Evolutionary conservation across 176 grass and related monocot species (phyloP).

Genomic region (Oryza nivara): DNA sequence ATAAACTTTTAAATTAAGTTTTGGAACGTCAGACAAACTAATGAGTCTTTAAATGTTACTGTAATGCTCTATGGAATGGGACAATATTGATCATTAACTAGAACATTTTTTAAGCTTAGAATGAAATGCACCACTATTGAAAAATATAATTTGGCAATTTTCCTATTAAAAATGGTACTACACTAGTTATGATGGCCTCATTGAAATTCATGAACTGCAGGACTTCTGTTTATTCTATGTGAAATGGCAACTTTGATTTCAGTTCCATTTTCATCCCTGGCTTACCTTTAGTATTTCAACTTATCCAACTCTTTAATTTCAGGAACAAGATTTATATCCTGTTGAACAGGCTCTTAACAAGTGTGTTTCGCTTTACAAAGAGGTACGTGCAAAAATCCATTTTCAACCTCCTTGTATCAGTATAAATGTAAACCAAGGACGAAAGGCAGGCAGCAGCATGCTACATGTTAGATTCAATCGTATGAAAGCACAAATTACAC

Average conservation of each 20-base stretch:
- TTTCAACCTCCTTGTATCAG: background rate
- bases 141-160: slow-evolving; percentile 13
- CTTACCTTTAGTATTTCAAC: background rate
- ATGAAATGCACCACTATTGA: background rate
- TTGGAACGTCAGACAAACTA: slow-evolving; percentile 24
- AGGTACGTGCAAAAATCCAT: slow-evolving; percentile 41
- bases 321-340: slow-evolving; percentile 61
- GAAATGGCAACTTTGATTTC: slow-evolving; percentile 10
- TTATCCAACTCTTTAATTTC: slow-evolving; percentile 33
- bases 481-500: background rate
- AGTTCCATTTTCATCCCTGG: background rate
- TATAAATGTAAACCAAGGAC: background rate
- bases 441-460: background rate
- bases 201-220: background rate
- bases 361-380: slow-evolving; percentile 79
- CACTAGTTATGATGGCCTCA: background rate
- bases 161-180: background rate
- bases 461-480: background rate
- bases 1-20: slow-evolving; percentile 38
- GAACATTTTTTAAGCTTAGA: background rate
- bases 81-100: background rate
- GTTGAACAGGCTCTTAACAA: slow-evolving; percentile 61
- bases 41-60: background rate
- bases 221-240: background rate
- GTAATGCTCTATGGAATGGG: background rate